A percentile compares a stretch with the other conserved stretches of the same genome.
phyloP scores from a whole-genome alignment of 2,329 filamentous ascomycete species.

The Rachicladosporium sp. region DNA sequence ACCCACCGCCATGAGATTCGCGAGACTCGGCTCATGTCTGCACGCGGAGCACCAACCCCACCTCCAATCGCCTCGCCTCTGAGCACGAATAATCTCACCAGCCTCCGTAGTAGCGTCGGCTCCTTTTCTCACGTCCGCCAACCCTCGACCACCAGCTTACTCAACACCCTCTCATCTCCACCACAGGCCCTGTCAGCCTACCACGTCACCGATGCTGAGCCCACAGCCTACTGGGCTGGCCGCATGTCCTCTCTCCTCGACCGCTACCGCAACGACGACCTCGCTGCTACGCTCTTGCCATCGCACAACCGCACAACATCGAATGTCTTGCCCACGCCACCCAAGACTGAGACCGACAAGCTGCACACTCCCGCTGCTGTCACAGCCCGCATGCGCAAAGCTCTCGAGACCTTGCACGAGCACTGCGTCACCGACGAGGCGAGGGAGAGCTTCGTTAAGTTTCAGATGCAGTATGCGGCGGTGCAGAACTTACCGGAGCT shows the following conservation, averaged over 20 bases:
- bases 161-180: not conserved
- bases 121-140: conserved; percentile 2
- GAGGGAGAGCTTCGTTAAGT: conserved; percentile 17
- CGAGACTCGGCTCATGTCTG: conserved; percentile 19
- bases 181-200: not conserved
- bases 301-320: conserved; percentile 9
- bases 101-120: not conserved
- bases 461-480: conserved; percentile 17
- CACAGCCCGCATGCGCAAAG: conserved; percentile 16
- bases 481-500: conserved; percentile 14
- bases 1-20: conserved; percentile 16
- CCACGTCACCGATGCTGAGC: conserved; percentile 17
- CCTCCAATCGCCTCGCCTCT: conserved; percentile 6
- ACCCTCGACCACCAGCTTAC: conserved; percentile 2
- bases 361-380: conserved; percentile 19
- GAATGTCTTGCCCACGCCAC: too few relatives aligned
- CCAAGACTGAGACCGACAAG: conserved; percentile 14
- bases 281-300: conserved; percentile 5
- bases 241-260: conserved; percentile 48
- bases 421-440: conserved; percentile 20
- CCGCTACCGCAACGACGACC: conserved; percentile 36
- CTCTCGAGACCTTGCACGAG: conserved; percentile 16
- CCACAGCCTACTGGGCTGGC: conserved; percentile 48
- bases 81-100: conserved; percentile 1
- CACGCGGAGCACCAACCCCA: conserved; percentile 17